Evolutionary conservation across 352 stramenopile species (phyloP), one percentile per base, ranked within the genome.

Genomic region (Phytophthora brassicae): DNA sequence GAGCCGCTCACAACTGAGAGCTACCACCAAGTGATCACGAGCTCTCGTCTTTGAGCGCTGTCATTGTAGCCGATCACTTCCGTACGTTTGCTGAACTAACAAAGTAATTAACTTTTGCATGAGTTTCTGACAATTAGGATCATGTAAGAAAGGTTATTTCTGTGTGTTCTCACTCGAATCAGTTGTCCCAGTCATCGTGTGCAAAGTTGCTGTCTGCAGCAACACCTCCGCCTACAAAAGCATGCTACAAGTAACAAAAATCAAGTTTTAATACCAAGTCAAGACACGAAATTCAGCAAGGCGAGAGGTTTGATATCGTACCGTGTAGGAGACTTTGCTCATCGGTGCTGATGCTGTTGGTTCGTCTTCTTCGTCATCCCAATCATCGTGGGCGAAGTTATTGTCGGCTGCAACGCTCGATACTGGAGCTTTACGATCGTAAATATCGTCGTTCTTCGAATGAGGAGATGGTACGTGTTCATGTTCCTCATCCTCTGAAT

Each of bases 381-480:
- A 92, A 39, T 92, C 79, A 9, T 92, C 84, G 23, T 89, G 76
- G 9, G 75, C 79, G 61, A 92, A 92, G 54, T 92, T 92, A 64
- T 92, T 90, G 59, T 90, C 81, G 2, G 61, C 41, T 16, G 66
- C 52, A 20, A 88, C 65, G 4, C 49, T 64, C 12, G 64, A 54
- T 3, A 68, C 31, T 22, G 64, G 54, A 35, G 46, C 19, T 39
- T 66, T 44, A 17, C 26, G 24, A 36, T 64, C 50, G n/a, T 56
- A 29, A 20, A 12, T 19, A 12, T 12, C 13, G 13, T 17, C n/a
- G 29, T 50, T 67, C 22, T 74, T 72, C 11, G 55, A 44, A 20
- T 9, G n/a, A 26, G 46, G 23, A 9, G 38, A 45, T 4, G 17
- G 14, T 35, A n/a, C 43, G 8, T 70, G 38, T 17, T 75, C 60